Conservation (phyloP, 1,284 basidiomycete genomes). For the Chalciporus piperatoides region DNA sequence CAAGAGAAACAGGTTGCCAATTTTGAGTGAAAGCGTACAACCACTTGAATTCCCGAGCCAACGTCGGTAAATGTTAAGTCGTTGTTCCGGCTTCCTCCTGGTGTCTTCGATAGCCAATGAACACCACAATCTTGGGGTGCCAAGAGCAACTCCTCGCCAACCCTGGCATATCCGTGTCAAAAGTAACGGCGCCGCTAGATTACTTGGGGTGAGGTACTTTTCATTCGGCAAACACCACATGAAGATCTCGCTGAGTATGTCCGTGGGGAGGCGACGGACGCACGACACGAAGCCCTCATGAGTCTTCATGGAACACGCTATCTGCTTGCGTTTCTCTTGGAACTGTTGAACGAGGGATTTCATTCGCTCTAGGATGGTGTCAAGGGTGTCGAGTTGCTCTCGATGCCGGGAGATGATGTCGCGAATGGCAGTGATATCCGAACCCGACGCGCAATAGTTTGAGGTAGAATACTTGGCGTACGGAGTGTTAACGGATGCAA, state of each 20-base stretch:
- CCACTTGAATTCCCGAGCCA: constrained; percentile 18
- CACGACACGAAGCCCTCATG: no score
- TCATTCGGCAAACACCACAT: constrained; percentile 30
- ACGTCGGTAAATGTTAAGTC: constrained; percentile 16
- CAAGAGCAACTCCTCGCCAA: constrained; percentile 23
- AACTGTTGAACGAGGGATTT: no score
- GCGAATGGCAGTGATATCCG: no score
- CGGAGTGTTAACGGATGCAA: no score
- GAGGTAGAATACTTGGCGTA: no score
- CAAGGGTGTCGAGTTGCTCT: no score
- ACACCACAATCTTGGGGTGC: constrained; percentile 23
- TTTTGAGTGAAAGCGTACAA: constrained; percentile 18
- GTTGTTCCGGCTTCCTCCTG: background rate
- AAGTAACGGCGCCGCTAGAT: constrained; percentile 19
- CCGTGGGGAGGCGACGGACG: constrained; percentile 32
- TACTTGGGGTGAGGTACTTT: constrained; percentile 21
- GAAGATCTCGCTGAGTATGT: constrained; percentile 38
- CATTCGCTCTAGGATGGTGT: no score
- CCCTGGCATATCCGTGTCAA: constrained; percentile 17
- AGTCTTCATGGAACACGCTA: no score
- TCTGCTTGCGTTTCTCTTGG: no score
- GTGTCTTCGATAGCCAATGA: constrained; percentile 16
- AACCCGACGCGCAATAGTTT: no score
- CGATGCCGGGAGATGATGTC: no score
- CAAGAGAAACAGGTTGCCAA: no score